Evolutionary conservation across 352 stramenopile genomes (phyloP).

Genomic region (Aphanomyces stellatus): DNA sequence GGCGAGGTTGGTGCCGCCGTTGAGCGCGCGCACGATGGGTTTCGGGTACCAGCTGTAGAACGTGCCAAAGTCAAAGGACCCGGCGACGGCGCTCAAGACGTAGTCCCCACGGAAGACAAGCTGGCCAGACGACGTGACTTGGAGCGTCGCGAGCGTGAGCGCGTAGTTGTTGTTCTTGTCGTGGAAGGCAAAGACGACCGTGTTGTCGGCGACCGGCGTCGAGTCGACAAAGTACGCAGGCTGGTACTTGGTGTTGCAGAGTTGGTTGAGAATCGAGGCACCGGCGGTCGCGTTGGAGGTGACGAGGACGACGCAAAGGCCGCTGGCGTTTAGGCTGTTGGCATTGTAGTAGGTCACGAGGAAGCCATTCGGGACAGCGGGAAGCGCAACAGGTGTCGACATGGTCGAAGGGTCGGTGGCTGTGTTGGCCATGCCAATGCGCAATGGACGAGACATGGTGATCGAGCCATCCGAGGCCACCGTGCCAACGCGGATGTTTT

Average conservation of each 20-base stretch:
- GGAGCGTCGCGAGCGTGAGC: constrained; percentile 34
- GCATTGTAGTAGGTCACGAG: constrained; percentile 56
- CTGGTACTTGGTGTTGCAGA: constrained; percentile 35
- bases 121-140: constrained; percentile 22
- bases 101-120: constrained; percentile 35
- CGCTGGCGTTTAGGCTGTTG: constrained; percentile 31
- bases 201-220: constrained; percentile 36
- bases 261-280: constrained; percentile 27
- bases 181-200: constrained; percentile 40
- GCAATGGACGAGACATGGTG: constrained; percentile 39
- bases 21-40: constrained; percentile 30
- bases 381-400: constrained; percentile 47
- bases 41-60: constrained; percentile 32
- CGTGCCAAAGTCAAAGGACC: constrained; percentile 31
- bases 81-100: constrained; percentile 33
- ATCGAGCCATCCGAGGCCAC: constrained; percentile 38
- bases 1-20: constrained; percentile 40
- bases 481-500: constrained; percentile 41
- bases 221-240: constrained; percentile 33
- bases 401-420: constrained; percentile 40
- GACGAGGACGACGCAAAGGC: constrained; percentile 50
- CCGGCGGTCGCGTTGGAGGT: constrained; percentile 21
- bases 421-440: constrained; percentile 38
- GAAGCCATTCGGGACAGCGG: constrained; percentile 49
- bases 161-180: constrained; percentile 45